Base-by-base conservation (phyloP, 192 early-diverging fungal genomes). In the Gamsiella multidivaricata region DNA sequence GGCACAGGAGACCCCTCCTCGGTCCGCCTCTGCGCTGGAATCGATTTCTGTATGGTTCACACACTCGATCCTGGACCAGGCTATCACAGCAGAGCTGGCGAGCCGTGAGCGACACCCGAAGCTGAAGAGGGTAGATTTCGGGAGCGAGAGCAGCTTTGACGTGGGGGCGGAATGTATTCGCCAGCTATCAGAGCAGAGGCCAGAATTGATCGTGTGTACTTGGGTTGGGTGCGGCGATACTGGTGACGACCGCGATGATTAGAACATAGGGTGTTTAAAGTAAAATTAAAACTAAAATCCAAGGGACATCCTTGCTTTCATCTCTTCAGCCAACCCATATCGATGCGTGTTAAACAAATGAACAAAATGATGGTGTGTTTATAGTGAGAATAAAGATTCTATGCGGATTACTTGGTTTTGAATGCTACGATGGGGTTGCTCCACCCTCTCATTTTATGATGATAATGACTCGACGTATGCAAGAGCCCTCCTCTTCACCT, bases 401-500 rank as follows among this genome's bases (percentile, higher is more conserved):
- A n/a, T n/a, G n/a, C n/a, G n/a, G n/a, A n/a, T n/a, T n/a, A n/a
- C n/a, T n/a, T n/a, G n/a, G n/a, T n/a, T n/a, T n/a, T n/a, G n/a
- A n/a, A 39, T 39, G 37, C 37, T 39, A 39, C 12, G 37, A 5
- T 39, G 12, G 5, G 7, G 37, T 12, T 12, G 37, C 45, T 18
- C 9, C 4, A 46, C n/a, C n/a, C n/a, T n/a, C n/a, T n/a, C n/a
- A n/a, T 1, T 47, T 61, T 78, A 78, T 63, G 74, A 65, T 23
- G 74, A 78, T 64, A 78, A 46, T 67, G 83, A 84, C 82, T 91
- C 92, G 43, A 98, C 94, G 76, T 96, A 97, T 32, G 88, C 91
- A 61, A 94, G 82, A 17, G 97, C 95, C 47, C 83, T 84, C 70
- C 92, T 78, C 84, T 97, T 98, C 31, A 99, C 97, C 68, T 94